Evolutionary conservation across 2,329 filamentous ascomycete genomes (phyloP).

Genomic region (Monosporascus sp.): DNA sequence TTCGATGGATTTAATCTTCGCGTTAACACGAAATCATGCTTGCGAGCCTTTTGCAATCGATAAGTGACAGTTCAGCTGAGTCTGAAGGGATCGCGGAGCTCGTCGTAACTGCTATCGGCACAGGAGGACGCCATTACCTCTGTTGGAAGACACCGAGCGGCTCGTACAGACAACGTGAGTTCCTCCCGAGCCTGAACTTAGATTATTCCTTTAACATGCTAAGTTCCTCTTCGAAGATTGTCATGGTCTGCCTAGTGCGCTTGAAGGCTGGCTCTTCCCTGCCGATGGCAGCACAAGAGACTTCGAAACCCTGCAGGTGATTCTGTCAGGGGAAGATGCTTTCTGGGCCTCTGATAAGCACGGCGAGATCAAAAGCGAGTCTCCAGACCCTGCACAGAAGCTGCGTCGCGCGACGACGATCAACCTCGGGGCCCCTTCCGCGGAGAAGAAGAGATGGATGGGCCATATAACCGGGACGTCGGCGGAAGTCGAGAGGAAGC

Average conservation of each 20-base stretch:
- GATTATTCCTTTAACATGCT: not conserved
- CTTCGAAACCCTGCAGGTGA: slow-evolving; percentile 25
- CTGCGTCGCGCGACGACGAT: slow-evolving; percentile 21
- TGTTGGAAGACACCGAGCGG: slow-evolving; percentile 26
- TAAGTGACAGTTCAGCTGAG: slow-evolving; percentile 16
- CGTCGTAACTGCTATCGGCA: slow-evolving; percentile 27
- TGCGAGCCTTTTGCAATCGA: slow-evolving; percentile 19
- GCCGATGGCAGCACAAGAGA: slow-evolving; percentile 22
- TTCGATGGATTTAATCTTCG: not conserved
- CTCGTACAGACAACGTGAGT: slow-evolving; percentile 24
- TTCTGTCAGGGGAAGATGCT: slow-evolving; percentile 22
- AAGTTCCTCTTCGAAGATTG: slow-evolving; percentile 12
- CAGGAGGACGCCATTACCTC: slow-evolving; percentile 24
- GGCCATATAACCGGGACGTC: slow-evolving; percentile 6
- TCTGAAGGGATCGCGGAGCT: slow-evolving; percentile 24
- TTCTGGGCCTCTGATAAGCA: slow-evolving; percentile 24
- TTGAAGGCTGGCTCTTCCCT: slow-evolving; percentile 26
- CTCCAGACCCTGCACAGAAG: slow-evolving; percentile 9
- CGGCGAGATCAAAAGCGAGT: slow-evolving; percentile 21
- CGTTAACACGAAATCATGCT: slow-evolving; percentile 14
- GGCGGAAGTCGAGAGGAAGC: slow-evolving; percentile 12
- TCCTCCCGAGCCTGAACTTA: not conserved
- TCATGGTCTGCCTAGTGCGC: slow-evolving; percentile 19
- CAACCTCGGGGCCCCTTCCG: slow-evolving; percentile 6
- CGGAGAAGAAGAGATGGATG: slow-evolving; percentile 8